Evolutionary conservation across 805 yeast species (phyloP), one percentile per base, ranked within the genome.

Genomic region (Spathaspora sp.): DNA sequence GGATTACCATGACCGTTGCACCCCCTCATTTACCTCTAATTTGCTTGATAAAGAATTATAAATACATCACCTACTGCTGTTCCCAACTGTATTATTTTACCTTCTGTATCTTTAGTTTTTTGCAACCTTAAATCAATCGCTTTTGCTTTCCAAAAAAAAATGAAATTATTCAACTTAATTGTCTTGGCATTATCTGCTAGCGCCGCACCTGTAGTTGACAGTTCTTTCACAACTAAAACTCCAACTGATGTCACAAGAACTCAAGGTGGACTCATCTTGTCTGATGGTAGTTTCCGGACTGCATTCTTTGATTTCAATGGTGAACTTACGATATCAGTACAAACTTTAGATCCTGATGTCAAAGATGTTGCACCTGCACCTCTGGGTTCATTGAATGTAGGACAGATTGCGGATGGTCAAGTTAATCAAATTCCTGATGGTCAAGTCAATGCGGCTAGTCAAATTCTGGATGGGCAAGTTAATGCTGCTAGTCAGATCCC

Each of bases 341-440:
- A 31, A 14, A 31, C 35, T 14, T 31, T 31, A 8, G 35, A 31
- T 8, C 35, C 35, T 14, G n/a, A 31, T 31, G 35, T 11, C n/a
- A 31, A 31, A 14, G 35, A 31, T 31, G n/a, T 31, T 14, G 35
- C n/a, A 11, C 35, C 35, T 11, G 35, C 35, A 11, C 5, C 35
- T 4, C 35, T 31, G 35, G 35, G 35, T 31, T 31, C 35, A 31
- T 31, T 8, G n/a, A 31, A 31, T 19, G 63, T 63, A 38, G 54
- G 55, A 49, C 73, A 68, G 56, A 75, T 76, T 49, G 67, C 69
- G 44, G 81, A 77, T 57, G 81, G 81, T 49, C 81, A 77, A 65
- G 67, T 76, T 19, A 42, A 42, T 20, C 20, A 16, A 39, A 18
- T 39, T 16, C 55, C 72, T 65, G 59, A 19, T 19, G 44, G 44